Evolutionary conservation across 225 moss, liverwort and hornwort species (phyloP).

Genomic region (Bryoerythrophyllum caledonicum): DNA sequence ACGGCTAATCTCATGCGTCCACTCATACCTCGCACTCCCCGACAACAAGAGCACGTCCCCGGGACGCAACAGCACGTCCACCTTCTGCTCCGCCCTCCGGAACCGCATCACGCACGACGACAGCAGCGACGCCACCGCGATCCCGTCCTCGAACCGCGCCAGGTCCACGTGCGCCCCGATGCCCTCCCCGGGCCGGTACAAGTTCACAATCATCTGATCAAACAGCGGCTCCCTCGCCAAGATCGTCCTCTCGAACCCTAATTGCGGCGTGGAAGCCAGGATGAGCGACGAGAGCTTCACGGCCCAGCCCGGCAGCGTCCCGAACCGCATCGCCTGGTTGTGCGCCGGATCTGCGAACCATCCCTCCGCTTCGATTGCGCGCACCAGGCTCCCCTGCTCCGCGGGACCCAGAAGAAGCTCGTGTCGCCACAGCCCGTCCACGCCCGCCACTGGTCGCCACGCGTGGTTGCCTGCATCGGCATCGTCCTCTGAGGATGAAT

Average conservation of each 20-base stretch:
- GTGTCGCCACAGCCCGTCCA: slow-evolving; percentile 70
- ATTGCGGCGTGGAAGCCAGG: slow-evolving; percentile 22
- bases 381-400: slow-evolving; percentile 45
- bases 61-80: slow-evolving; percentile 65
- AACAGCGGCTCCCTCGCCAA: slow-evolving; percentile 65
- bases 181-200: slow-evolving; percentile 85
- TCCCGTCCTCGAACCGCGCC: slow-evolving; percentile 83
- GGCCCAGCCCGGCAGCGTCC: slow-evolving; percentile 77
- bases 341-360: slow-evolving; percentile 65
- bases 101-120: slow-evolving; percentile 91
- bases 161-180: slow-evolving; percentile 83
- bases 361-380: slow-evolving; percentile 60
- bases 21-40: slow-evolving; percentile 66
- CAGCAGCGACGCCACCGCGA: slow-evolving; percentile 70
- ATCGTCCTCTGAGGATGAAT: neutral
- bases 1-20: slow-evolving; percentile 89
- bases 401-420: slow-evolving; percentile 42
- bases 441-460: slow-evolving; percentile 53
- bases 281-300: slow-evolving; percentile 43
- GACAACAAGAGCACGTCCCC: slow-evolving; percentile 71
- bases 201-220: slow-evolving; percentile 93
- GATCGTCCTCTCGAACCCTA: slow-evolving; percentile 21
- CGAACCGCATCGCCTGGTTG: slow-evolving; percentile 90
- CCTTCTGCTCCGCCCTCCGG: slow-evolving; percentile 34
- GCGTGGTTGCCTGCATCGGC: neutral